phyloP scores from a whole-genome alignment of 441 rosid genomes.

The Pelargonium fulgidum region DNA sequence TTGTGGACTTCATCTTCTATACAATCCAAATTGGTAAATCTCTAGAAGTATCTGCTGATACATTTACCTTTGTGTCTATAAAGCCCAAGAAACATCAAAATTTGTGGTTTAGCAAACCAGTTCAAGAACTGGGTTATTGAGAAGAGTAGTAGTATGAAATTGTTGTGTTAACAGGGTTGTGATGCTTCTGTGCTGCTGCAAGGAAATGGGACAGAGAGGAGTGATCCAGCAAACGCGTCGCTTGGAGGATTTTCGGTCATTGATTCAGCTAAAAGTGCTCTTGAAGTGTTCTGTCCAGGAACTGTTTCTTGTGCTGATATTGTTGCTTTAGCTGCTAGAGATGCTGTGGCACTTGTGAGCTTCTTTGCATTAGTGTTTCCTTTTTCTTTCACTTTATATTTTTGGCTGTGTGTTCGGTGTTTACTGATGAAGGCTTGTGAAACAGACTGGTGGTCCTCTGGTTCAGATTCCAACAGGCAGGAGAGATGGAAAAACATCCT shows the following conservation, averaged over 20 bases:
- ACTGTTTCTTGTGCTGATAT: conserved; percentile 60
- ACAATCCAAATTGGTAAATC: too few species aligned
- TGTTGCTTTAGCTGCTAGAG: conserved; percentile 56
- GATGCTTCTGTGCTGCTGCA: conserved; percentile 54
- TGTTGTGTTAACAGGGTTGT: conserved; percentile 38
- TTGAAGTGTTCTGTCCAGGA: conserved; percentile 53
- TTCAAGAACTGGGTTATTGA: too few species aligned
- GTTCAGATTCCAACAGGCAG: conserved; percentile 52
- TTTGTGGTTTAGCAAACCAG: too few species aligned
- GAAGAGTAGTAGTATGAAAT: background rate
- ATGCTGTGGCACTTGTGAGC: conserved; percentile 52
- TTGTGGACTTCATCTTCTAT: too few species aligned
- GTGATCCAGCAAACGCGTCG: conserved; percentile 52
- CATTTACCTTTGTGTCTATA: too few species aligned
- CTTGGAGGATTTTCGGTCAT: conserved; percentile 54
- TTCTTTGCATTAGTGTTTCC: background rate
- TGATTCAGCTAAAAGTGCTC: conserved; percentile 45
- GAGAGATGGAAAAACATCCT: conserved; percentile 48
- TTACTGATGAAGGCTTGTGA: conserved; percentile 9
- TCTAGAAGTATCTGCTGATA: too few species aligned
- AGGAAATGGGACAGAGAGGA: conserved; percentile 57
- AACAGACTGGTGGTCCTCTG: conserved; percentile 53
- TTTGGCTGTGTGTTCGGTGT: conserved; percentile 7
- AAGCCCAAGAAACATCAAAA: too few species aligned
- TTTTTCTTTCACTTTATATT: background rate